Percentiles rank a stretch among this genome's conserved stretches.
phyloP scores from a whole-genome alignment of 1,139 yeast species.

The Eremothecium cymbalariae region DNA sequence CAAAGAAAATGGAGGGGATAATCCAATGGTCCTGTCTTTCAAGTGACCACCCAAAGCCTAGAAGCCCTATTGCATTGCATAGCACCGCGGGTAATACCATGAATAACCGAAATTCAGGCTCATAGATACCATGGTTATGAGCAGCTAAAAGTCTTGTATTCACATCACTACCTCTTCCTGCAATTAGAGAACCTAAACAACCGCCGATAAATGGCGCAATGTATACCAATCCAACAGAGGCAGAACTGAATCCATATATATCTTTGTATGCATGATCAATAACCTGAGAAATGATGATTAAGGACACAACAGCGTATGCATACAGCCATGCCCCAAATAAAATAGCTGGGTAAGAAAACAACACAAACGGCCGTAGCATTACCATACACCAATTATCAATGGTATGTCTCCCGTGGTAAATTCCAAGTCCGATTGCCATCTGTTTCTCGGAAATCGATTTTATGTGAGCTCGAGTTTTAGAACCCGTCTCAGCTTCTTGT shows the following conservation, averaged over 20 bases:
- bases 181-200: conserved; percentile 46
- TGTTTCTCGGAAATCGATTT: conserved; percentile 7
- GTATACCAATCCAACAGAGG: conserved; percentile 50
- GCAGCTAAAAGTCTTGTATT: conserved; percentile 36
- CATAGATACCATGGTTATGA: conserved; percentile 47
- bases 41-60: conserved; percentile 60
- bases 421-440: conserved; percentile 21
- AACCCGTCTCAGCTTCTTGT: background rate
- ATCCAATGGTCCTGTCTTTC: conserved; percentile 45
- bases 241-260: conserved; percentile 43
- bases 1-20: conserved; percentile 51
- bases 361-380: conserved; percentile 47
- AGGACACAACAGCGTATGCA: conserved; percentile 55
- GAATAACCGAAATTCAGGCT: conserved; percentile 52
- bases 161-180: conserved; percentile 46
- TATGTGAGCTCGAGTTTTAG: conserved; percentile 13
- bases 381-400: conserved; percentile 52
- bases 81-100: conserved; percentile 46
- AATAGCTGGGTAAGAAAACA: conserved; percentile 45
- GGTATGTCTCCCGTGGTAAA: conserved; percentile 41
- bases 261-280: conserved; percentile 43
- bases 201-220: conserved; percentile 55
- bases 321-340: conserved; percentile 48
- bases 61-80: conserved; percentile 44
- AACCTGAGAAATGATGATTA: conserved; percentile 52